Percentiles rank a stretch among this genome's conserved stretches.
Evolutionary conservation across 2,329 filamentous ascomycete genomes (phyloP).

Genomic region (Cercospora canescens): DNA sequence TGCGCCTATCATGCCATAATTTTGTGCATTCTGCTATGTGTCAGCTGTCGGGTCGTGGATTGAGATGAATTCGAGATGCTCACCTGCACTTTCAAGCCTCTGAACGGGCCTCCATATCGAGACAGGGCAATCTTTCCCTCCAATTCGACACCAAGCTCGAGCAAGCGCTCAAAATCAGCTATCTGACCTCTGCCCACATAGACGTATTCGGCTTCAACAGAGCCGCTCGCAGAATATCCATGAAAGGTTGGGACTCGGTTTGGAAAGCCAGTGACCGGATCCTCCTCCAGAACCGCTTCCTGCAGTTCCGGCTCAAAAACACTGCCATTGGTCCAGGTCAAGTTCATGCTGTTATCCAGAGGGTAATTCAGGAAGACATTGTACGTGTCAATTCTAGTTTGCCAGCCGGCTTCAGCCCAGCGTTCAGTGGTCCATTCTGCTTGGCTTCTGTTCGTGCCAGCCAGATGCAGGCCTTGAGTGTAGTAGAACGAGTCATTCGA

Average conservation of each 20-base stretch:
- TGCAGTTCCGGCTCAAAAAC: constrained; percentile 61
- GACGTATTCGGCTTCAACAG: constrained; percentile 46
- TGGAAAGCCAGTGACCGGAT: constrained; percentile 23
- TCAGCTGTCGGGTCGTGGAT: no score
- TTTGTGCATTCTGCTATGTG: neutral
- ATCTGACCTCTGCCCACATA: neutral
- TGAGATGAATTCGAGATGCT: no score
- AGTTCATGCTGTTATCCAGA: constrained; percentile 43
- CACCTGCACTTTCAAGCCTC: no score
- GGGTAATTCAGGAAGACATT: constrained; percentile 51
- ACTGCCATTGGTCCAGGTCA: constrained; percentile 59
- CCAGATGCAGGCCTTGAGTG: constrained; percentile 36
- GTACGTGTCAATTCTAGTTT: constrained; percentile 37
- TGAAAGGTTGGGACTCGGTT: constrained; percentile 43
- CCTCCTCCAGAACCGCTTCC: constrained; percentile 27
- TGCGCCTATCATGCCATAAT: neutral
- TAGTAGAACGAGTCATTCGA: no score
- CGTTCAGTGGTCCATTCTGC: constrained; percentile 48
- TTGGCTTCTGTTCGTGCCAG: constrained; percentile 48
- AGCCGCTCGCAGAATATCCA: constrained; percentile 48
- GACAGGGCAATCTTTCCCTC: no score
- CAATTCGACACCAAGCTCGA: no score
- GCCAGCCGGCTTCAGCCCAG: constrained; percentile 47
- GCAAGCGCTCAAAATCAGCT: no score
- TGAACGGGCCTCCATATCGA: no score